phyloP scores from a whole-genome alignment of 495 filamentous ascomycete genomes.

The Saxophila tyrrhenica region DNA sequence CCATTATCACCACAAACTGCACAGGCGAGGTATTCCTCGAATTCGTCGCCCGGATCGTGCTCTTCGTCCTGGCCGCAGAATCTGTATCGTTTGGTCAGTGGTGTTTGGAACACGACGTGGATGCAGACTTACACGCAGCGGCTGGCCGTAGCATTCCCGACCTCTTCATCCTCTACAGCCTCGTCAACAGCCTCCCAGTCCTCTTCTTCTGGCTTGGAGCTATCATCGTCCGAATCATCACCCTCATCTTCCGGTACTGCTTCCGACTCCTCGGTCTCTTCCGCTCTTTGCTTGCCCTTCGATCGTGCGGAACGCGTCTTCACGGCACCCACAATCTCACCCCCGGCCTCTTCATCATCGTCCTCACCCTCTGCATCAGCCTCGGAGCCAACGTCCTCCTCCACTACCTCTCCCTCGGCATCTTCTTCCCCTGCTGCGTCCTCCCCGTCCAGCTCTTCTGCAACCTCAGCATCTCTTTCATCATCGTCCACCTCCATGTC shows the following conservation, averaged over 20 bases:
- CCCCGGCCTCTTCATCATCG: slow-evolving; percentile 34
- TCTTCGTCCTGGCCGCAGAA: slow-evolving; percentile 78
- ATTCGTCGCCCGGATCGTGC: slow-evolving; percentile 75
- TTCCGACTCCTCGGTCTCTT: slow-evolving; percentile 31
- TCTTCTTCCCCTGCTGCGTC: slow-evolving; percentile 16
- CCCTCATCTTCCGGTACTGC: slow-evolving; percentile 28
- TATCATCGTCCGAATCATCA: slow-evolving; percentile 34
- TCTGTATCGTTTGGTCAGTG: slow-evolving; percentile 27
- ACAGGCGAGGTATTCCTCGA: slow-evolving; percentile 75
- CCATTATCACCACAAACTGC: slow-evolving; percentile 76
- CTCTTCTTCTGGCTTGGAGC: slow-evolving; percentile 57
- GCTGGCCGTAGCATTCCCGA: slow-evolving; percentile 47
- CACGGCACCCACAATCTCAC: slow-evolving; percentile 63
- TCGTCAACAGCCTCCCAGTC: slow-evolving; percentile 57
- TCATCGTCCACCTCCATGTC: slow-evolving; percentile 14
- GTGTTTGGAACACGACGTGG: background rate
- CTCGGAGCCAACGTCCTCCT: slow-evolving; percentile 36
- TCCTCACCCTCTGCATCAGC: slow-evolving; percentile 31
- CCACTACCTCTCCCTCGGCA: slow-evolving; percentile 28
- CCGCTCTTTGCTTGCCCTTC: slow-evolving; percentile 27
- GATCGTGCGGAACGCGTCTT: slow-evolving; percentile 37
- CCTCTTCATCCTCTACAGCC: slow-evolving; percentile 54
- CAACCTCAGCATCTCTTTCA: slow-evolving; percentile 11
- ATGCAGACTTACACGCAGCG: slow-evolving; percentile 53
- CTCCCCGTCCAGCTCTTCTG: slow-evolving; percentile 24